Conservation (phyloP, 1,284 basidiomycete genomes). For the Malassezia caprae region DNA sequence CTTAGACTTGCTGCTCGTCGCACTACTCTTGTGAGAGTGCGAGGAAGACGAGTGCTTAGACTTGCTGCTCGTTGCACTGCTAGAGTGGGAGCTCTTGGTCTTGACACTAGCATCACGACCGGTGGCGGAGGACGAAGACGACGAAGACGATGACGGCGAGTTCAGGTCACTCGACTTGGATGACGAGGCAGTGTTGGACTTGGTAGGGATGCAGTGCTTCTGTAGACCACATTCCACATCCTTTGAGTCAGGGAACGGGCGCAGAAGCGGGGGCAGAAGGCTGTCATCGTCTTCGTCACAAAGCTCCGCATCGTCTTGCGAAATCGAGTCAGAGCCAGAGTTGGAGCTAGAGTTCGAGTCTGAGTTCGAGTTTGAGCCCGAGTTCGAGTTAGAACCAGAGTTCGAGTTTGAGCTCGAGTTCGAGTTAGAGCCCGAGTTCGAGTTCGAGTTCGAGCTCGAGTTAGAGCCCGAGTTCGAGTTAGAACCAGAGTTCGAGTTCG, state of each 20-base stretch:
- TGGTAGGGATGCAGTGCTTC: conserved; percentile 14
- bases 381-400: conserved; percentile 2
- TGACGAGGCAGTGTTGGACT: conserved; percentile 5
- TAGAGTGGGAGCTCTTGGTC: neutral
- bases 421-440: conserved; percentile 7
- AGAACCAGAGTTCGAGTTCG: conserved; percentile 4
- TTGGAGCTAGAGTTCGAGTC: neutral
- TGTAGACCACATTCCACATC: conserved; percentile 11
- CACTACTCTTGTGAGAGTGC: neutral
- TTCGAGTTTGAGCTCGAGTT: neutral
- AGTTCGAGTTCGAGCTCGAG: conserved; percentile 1
- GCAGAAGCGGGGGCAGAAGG: conserved; percentile 14
- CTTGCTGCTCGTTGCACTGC: neutral
- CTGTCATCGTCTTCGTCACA: conserved; percentile 9
- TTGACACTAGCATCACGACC: conserved; percentile 10
- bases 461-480: conserved; percentile 4
- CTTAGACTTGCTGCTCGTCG: neutral
- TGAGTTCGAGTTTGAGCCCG: conserved; percentile 2
- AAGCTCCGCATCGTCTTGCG: conserved; percentile 2
- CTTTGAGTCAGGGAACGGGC: conserved; percentile 12
- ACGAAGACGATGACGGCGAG: neutral
- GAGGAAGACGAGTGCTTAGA: neutral
- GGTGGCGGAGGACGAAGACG: neutral
- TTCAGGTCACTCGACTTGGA: neutral
- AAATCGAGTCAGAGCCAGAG: conserved; percentile 3